A percentile compares a stretch with the other conserved stretches of the same genome.
These are phyloP conservation scores for Botryotinia globosa DNA, from an alignment of 2,329 filamentous ascomycete species.

Conservation along the genomic window DNA sequence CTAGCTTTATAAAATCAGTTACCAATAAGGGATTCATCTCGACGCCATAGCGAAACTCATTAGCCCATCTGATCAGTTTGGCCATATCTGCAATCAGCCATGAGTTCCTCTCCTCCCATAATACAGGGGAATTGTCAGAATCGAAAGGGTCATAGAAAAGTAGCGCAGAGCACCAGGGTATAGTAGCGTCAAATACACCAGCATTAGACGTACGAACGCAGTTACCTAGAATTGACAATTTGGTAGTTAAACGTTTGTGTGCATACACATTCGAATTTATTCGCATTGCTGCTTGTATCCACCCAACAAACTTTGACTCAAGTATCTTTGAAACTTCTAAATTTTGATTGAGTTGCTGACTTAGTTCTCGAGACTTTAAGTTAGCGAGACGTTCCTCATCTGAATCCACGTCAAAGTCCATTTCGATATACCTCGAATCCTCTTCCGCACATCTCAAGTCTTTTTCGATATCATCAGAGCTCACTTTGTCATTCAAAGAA, in stretches of 20 bases:
- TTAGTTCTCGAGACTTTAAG: conserved; percentile 7
- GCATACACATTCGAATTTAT: background rate
- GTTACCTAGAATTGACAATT: background rate
- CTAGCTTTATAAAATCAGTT: conserved; percentile 1
- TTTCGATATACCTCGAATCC: background rate
- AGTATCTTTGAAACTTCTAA: background rate
- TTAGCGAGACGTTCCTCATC: conserved; percentile 13
- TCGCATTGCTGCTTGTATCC: background rate
- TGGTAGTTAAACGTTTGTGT: background rate
- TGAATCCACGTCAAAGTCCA: background rate
- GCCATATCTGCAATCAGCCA: conserved; percentile 2
- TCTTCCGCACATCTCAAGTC: background rate
- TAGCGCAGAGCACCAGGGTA: background rate
- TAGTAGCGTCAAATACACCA: background rate
- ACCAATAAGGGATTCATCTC: conserved; percentile 1
- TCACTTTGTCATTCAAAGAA: background rate
- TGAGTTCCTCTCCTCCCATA: background rate
- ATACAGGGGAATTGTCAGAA: background rate
- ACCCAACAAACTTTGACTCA: background rate
- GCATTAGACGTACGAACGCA: background rate
- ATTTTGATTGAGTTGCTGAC: conserved; percentile 2
- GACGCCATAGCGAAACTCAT: background rate
- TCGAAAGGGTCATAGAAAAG: background rate
- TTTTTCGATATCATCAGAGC: background rate
- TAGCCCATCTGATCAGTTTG: background rate